A percentile compares a stretch with the other conserved stretches of the same genome.
phyloP scores from a whole-genome alignment of 2,329 filamentous ascomycete species.

The Penicillium sp. region DNA sequence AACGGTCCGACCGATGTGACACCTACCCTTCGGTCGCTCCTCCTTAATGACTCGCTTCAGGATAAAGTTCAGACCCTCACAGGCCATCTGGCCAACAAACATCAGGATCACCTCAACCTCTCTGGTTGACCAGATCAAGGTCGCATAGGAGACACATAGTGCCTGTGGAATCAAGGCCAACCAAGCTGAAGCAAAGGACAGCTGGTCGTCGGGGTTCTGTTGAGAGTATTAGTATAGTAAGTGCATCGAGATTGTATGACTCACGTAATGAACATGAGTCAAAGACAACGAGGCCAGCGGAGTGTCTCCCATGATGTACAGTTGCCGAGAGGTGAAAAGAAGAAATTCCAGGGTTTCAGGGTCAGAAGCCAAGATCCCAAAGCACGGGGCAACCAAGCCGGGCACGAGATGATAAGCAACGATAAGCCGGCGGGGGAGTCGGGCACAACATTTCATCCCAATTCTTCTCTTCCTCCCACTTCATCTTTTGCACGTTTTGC shows the following conservation, averaged over 20 bases:
- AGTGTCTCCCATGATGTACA: slow-evolving; percentile 32
- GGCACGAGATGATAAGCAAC: slow-evolving; percentile 5
- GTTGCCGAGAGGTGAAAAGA: background rate
- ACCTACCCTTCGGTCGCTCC: slow-evolving; percentile 76
- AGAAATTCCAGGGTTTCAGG: background rate
- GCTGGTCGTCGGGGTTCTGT: slow-evolving; percentile 78
- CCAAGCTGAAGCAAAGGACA: slow-evolving; percentile 89
- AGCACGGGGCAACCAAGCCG: background rate
- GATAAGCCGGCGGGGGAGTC: slow-evolving; percentile 4
- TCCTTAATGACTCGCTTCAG: slow-evolving; percentile 92
- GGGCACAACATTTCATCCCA: background rate
- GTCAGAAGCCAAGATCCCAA: background rate
- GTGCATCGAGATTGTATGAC: slow-evolving; percentile 28
- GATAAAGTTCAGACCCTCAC: slow-evolving; percentile 85
- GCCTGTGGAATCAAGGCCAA: slow-evolving; percentile 92
- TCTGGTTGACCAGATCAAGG: slow-evolving; percentile 85
- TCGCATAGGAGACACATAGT: slow-evolving; percentile 85
- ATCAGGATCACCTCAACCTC: slow-evolving; percentile 87
- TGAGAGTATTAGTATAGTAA: background rate
- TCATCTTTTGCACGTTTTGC: slow-evolving; percentile 1
- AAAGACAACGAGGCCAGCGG: slow-evolving; percentile 86
- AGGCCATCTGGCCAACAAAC: slow-evolving; percentile 87
- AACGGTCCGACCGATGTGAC: background rate
- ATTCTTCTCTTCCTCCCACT: slow-evolving; percentile 1
- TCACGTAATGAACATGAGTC: slow-evolving; percentile 94